Conservation (phyloP, 129 eudicot species). For the Gnaphalium uliginosum region DNA sequence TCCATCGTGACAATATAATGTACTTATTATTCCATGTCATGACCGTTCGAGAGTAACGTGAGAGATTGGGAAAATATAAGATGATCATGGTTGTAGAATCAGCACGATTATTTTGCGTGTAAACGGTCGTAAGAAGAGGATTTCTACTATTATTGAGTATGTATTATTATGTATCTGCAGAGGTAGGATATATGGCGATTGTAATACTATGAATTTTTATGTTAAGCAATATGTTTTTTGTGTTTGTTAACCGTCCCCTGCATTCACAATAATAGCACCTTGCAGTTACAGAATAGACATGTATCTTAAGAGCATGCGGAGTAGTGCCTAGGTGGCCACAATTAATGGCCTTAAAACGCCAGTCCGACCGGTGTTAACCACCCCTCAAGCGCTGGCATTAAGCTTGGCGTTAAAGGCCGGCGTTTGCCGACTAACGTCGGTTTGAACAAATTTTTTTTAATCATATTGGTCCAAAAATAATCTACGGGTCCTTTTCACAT, state of each 20-base stretch:
- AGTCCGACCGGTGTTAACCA: too few relatives aligned
- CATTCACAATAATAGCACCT: neutral
- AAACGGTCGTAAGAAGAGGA: neutral
- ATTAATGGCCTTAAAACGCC: too few relatives aligned
- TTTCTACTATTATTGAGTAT: neutral
- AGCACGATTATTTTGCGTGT: conserved; percentile 5
- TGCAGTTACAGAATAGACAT: neutral
- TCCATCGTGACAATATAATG: neutral
- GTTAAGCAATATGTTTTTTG: neutral
- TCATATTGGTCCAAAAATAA: too few relatives aligned
- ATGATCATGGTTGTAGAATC: conserved; percentile 17
- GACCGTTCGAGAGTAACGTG: neutral
- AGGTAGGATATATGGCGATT: conserved; percentile 13
- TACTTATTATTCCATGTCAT: conserved; percentile 19
- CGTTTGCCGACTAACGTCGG: too few relatives aligned
- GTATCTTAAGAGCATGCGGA: neutral
- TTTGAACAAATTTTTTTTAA: too few relatives aligned
- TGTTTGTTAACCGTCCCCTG: neutral
- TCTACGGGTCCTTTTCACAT: too few relatives aligned
- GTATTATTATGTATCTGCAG: conserved; percentile 17
- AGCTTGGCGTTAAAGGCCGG: too few relatives aligned
- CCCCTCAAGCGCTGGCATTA: too few relatives aligned
- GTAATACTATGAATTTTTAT: conserved; percentile 10
- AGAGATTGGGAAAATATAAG: neutral
- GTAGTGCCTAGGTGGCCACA: too few relatives aligned